Evolutionary conservation across 257 asterid genomes (phyloP), one percentile per base, ranked within the genome.

Genomic region (Solanum infundibuliforme): DNA sequence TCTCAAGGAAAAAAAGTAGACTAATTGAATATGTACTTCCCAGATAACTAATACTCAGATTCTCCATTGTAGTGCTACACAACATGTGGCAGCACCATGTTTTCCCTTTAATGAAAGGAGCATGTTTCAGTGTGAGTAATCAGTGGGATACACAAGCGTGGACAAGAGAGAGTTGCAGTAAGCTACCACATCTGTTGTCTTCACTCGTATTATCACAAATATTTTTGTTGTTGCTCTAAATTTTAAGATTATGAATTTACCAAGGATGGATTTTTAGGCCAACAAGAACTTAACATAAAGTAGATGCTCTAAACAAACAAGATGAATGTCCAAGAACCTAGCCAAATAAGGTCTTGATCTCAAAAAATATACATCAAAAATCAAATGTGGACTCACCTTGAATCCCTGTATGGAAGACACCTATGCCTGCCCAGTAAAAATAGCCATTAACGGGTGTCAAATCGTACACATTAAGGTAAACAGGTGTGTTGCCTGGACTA

Each of bases 361-460:
- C 34, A 85, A 62, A 77, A 85, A 21, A 65, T 14, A 82, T 84
- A 46, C 65, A 86, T 71, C 34, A 90, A 71, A 62, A 66, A 27
- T 21, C 71, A 85, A 58, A 43, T 12, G 60, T 34, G 32, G 12
- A 83, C 90, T 65, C 88, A 96, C 99, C 99, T 94, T 96, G 95
- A 16, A 96, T 91, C n/a, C 98, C 99, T 21, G 98, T 93, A 92
- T 96, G 99, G 89, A 95, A 96, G 88, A 93, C 91, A 11, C 99
- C 98, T 83, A 96, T 83, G 66, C 99, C 99, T 86, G 98, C 98
- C 99, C 99, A 96, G 87, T 92, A 95, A 87, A 95, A 81, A 76
- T 94, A 96, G 88, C 95, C 96, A 86, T 95, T 96, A 68, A 90
- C 41, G 16, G 95, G 90, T 69, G 98, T 94, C 93, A 96, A 90